Evolutionary conservation across 2,329 filamentous ascomycete genomes (phyloP).

Genomic region (Ophiocordyceps camponoti-floridani): DNA sequence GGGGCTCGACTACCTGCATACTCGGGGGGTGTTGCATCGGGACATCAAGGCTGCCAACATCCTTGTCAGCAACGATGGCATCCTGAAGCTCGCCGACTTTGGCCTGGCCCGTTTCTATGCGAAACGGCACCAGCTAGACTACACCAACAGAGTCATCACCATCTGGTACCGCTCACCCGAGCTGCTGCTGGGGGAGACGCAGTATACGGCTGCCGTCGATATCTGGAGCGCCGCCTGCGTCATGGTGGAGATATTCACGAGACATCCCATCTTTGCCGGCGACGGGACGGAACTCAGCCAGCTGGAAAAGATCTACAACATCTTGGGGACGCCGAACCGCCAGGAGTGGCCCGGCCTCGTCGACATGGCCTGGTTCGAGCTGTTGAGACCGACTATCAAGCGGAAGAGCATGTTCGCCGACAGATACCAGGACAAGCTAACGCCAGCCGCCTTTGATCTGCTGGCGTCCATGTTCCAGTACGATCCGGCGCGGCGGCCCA

Average conservation of each 20-base stretch:
- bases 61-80: slow-evolving; percentile 73
- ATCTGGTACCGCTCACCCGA: slow-evolving; percentile 95
- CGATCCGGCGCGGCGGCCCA: slow-evolving; percentile 69
- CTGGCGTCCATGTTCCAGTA: slow-evolving; percentile 74
- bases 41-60: slow-evolving; percentile 99
- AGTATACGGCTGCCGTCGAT: slow-evolving; percentile 78
- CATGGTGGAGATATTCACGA: slow-evolving; percentile 88
- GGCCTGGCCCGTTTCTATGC: slow-evolving; percentile 91
- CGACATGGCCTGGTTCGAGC: slow-evolving; percentile 96
- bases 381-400: slow-evolving; percentile 62
- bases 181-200: slow-evolving; percentile 75
- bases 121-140: slow-evolving; percentile 80
- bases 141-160: slow-evolving; percentile 96
- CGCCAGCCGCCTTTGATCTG: slow-evolving; percentile 67
- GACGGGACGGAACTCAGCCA: slow-evolving; percentile 93
- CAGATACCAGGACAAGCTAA: slow-evolving; percentile 61
- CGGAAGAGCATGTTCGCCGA: slow-evolving; percentile 63
- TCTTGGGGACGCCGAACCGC: slow-evolving; percentile 74
- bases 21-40: slow-evolving; percentile 81
- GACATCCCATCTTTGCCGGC: slow-evolving; percentile 84
- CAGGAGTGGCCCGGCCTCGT: slow-evolving; percentile 74
- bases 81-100: slow-evolving; percentile 89
- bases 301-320: slow-evolving; percentile 87
- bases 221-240: slow-evolving; percentile 97
- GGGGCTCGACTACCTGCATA: slow-evolving; percentile 83